Evolutionary conservation across 108 stramenopile species (phyloP).

Genomic region (Nitzschia putrida): DNA sequence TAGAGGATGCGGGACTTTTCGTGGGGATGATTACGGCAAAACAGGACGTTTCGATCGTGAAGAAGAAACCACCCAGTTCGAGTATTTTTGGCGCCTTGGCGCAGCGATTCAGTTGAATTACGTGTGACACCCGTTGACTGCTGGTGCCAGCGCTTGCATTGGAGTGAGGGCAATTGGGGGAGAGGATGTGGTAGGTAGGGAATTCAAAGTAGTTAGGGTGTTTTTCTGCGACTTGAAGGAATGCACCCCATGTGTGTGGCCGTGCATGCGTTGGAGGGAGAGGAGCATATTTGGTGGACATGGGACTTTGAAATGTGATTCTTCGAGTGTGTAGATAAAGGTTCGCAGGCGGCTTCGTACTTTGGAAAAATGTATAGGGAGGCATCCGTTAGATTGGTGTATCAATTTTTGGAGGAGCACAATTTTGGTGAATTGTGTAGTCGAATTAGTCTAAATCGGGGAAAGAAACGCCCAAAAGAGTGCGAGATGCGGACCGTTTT

Average conservation of each 20-base stretch:
- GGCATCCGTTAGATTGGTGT: not conserved
- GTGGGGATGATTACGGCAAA: no score
- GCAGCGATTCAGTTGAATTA: not conserved
- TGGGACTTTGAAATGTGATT: not conserved
- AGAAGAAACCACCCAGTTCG: not conserved
- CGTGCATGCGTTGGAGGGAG: conserved; percentile 1
- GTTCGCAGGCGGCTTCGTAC: not conserved
- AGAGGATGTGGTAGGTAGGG: no score
- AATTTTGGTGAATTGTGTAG: not conserved
- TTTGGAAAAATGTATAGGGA: not conserved
- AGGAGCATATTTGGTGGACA: conserved; percentile 1
- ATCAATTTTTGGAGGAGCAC: not conserved
- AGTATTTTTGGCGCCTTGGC: not conserved
- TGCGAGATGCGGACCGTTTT: not conserved
- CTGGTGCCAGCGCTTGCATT: no score
- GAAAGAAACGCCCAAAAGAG: conserved; percentile 1
- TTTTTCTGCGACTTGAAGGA: no score
- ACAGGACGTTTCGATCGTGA: not conserved
- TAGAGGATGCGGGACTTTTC: no score
- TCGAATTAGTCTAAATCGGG: not conserved
- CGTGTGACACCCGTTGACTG: not conserved
- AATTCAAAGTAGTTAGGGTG: no score
- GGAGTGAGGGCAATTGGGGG: no score
- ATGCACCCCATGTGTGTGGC: not conserved
- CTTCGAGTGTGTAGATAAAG: not conserved